phyloP scores from a whole-genome alignment of 2,329 filamentous ascomycete genomes.

The Aspergillus puulaauensis region DNA sequence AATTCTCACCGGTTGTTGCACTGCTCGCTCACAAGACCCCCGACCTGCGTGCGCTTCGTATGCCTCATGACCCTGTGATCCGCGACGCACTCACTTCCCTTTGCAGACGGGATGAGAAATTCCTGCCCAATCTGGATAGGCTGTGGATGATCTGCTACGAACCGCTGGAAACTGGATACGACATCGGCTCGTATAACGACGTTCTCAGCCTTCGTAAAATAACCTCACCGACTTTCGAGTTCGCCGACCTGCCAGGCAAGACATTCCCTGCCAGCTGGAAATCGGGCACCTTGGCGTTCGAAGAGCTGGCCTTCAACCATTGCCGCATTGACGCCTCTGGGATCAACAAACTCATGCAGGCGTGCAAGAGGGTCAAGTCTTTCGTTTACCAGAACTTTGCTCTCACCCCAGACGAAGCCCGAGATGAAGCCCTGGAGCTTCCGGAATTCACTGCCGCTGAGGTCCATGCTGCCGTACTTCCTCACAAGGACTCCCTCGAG shows the following conservation, averaged over 20 bases:
- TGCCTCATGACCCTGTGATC: slow-evolving; percentile 12
- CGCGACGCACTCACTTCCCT: slow-evolving; percentile 8
- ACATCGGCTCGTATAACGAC: slow-evolving; percentile 11
- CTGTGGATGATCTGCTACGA: slow-evolving; percentile 13
- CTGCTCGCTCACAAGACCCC: slow-evolving; percentile 20
- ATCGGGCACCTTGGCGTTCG: slow-evolving; percentile 4
- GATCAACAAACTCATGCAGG: slow-evolving; percentile 12
- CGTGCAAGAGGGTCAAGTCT: slow-evolving; percentile 14
- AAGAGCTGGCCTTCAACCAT: slow-evolving; percentile 9
- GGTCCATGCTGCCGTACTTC: slow-evolving; percentile 15
- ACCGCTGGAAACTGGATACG: not conserved
- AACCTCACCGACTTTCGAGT: slow-evolving; percentile 6
- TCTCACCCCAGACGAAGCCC: not conserved
- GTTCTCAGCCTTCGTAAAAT: slow-evolving; percentile 14
- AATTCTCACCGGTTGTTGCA: slow-evolving; percentile 16
- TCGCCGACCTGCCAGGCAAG: slow-evolving; percentile 15
- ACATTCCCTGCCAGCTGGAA: slow-evolving; percentile 12
- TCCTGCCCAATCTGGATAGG: slow-evolving; percentile 16
- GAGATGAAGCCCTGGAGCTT: not conserved
- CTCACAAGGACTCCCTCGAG: slow-evolving; percentile 22
- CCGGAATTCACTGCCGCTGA: slow-evolving; percentile 18
- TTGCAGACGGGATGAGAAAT: slow-evolving; percentile 11
- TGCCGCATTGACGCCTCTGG: slow-evolving; percentile 13
- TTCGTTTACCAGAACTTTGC: slow-evolving; percentile 18
- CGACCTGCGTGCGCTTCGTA: slow-evolving; percentile 17